phyloP scores from a whole-genome alignment of 78 protist genomes.

The Mastigamoeba balamuthi region DNA sequence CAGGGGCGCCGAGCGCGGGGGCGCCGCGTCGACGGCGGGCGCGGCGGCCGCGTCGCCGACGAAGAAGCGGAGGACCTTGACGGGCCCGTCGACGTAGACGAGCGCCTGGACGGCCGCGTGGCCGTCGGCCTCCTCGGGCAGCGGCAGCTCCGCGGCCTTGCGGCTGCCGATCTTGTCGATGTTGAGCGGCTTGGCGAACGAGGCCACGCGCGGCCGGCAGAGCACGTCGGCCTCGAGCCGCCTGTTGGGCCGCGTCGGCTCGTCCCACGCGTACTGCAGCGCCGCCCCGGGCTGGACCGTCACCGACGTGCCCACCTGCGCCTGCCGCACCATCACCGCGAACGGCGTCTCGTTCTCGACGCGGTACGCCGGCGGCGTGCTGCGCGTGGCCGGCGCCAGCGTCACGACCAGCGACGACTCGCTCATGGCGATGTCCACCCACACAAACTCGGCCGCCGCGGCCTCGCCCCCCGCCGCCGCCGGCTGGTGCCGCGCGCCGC shows the following conservation, averaged over 20 bases:
- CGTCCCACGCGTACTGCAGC: slow-evolving; percentile 35
- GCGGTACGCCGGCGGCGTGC: slow-evolving; percentile 30
- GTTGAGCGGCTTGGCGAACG: slow-evolving; percentile 18
- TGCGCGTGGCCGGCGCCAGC: slow-evolving; percentile 9
- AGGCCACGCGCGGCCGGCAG: too few relatives aligned
- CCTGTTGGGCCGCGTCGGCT: slow-evolving; percentile 26
- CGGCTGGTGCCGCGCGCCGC: neutral
- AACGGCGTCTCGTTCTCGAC: slow-evolving; percentile 19
- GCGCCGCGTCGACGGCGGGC: too few relatives aligned
- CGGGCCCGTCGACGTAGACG: neutral
- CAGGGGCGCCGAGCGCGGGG: too few relatives aligned
- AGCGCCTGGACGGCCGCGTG: neutral
- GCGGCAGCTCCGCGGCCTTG: neutral
- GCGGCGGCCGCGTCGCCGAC: neutral
- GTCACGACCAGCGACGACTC: slow-evolving; percentile 18
- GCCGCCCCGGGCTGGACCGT: slow-evolving; percentile 2
- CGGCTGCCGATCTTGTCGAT: neutral
- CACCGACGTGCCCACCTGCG: slow-evolving; percentile 34
- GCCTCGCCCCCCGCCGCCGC: neutral
- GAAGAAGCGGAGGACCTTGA: neutral
- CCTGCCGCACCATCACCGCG: slow-evolving; percentile 33
- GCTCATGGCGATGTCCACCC: slow-evolving; percentile 22
- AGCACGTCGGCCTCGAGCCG: too few relatives aligned
- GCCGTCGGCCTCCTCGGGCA: neutral
- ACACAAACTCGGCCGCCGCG: neutral